Evolutionary conservation across 2,329 filamentous ascomycete species (phyloP), one percentile per base, ranked within the genome.

Genomic region (Ophiosphaerella korrae): DNA sequence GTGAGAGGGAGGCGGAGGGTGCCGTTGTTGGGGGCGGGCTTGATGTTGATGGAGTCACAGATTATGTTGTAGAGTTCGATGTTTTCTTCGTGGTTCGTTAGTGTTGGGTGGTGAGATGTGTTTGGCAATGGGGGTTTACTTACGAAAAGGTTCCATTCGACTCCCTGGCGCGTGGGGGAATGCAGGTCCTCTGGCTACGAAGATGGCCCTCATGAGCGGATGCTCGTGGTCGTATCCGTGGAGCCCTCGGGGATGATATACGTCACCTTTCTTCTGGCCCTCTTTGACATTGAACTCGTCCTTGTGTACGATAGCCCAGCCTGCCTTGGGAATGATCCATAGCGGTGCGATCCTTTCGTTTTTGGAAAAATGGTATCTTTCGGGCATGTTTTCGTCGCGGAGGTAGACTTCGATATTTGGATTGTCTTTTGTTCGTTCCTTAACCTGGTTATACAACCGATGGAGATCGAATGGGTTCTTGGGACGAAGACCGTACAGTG

Each of bases 141-240:
- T 83, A 92, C 90, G 92, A 71, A 97, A 97, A 3, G 82, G 79
- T 29, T 89, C 85, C 29, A 97, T 75, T 57, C 86, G 84, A 72
- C 89, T 95, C 63, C 94, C 92, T 0, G 89, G 86, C 34, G 83
- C 77, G 64, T 97, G 92, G 0, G 91, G 90, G 68, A 99, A 99
- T 0, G 93, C 92, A 3, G 94, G 94, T 0, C 94, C 94, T 34
- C 90, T 82, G 1, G 94, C 94, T 42, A 97, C 82, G 64, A 99
- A 99, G 37, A 99, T 95, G 0, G 94, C 93, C 34, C 94, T 82
- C 94, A 99, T 99, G 38, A 99, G 79, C 0, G 93, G 92, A 70
- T 99, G 88, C 66, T 96, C 88, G 65, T 96, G 88, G 70, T 99
- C 94, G 69, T 97, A 99, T 1, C 94, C 94, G 68, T 99, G 94